These are phyloP conservation scores for Clavariopsis aquatica DNA, from an alignment of 495 filamentous ascomycete species.

Conservation along the genomic window DNA sequence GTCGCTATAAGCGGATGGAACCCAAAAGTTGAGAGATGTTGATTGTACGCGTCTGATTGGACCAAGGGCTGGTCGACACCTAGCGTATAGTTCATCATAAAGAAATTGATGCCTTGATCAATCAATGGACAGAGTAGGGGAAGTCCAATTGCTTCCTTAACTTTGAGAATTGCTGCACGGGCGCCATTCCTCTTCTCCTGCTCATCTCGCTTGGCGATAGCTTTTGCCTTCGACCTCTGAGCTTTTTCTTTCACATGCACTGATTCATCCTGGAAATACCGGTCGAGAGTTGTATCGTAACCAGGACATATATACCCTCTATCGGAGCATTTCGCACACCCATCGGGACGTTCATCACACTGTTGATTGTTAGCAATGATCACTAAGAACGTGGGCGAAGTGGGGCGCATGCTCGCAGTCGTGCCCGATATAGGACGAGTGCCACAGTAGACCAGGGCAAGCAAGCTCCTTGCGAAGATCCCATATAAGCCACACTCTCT, in stretches of 20 bases:
- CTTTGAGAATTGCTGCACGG: background rate
- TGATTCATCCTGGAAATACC: conserved; percentile 30
- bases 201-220: conserved; percentile 17
- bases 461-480: background rate
- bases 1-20: conserved; percentile 33
- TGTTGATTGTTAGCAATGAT: background rate
- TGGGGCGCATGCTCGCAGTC: conserved; percentile 2
- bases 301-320: conserved; percentile 28
- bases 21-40: conserved; percentile 18
- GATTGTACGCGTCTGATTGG: conserved; percentile 1
- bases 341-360: conserved; percentile 29
- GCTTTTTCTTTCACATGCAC: conserved; percentile 18
- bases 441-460: background rate
- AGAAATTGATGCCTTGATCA: conserved; percentile 27
- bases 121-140: conserved; percentile 16
- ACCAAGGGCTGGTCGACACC: conserved; percentile 25
- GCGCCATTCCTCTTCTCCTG: background rate
- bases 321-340: conserved; percentile 27
- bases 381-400: background rate
- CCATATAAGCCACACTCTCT: no score
- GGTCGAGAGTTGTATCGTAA: conserved; percentile 25
- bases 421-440: background rate
- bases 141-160: background rate
- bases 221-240: conserved; percentile 25
- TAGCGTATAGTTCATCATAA: conserved; percentile 24